Evolutionary conservation across 176 grass and related monocot genomes (phyloP), one percentile per base, ranked within the genome.

Genomic region (Oryza coarctata): DNA sequence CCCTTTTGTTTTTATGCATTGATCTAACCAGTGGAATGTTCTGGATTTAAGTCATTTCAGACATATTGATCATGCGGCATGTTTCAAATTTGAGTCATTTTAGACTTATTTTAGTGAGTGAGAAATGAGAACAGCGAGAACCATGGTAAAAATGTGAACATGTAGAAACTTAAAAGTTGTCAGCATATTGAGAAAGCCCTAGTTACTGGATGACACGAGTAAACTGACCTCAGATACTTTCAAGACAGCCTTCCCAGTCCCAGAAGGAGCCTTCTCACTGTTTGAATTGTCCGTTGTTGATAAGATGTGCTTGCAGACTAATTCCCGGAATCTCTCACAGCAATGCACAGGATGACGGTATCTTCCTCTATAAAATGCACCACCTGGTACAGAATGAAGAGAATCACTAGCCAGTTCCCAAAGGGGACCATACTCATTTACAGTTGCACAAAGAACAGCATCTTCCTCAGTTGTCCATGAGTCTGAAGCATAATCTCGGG

Each of bases 301-400:
- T 38, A 94, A 77, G 60, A 93, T 85, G 93, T 99, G 82, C 57
- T 99, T 99, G 80, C 92, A 99, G 81, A 99, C 88, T 45, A 99
- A 78, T 91, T 99, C 96, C 61, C 96, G 81, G 72, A 95, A 99
- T 82, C 96, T 90, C 83, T 99, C 96, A 78, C 93, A 95, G 52
- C 96, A 99, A 89, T 99, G 93, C 26, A 94, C 87, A 73, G 93
- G 96, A 86, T 99, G 93, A 40, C 80, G 93, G 76, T 84, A 94
- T 78, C 93, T 88, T 58, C 96, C 96, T 70, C 89, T 87, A 68
- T 91, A 95, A 85, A 68, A 78, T 72, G 87, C 81, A 72, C 90
- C 91, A 79, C 89, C 85, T 28, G 87, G 83, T 60, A 91, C 82
- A 74, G 79, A 84, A 82, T 87, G 76, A 84, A 99, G 83, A 65